Conservation (phyloP, 768 basidiomycete species). For the Leccinum broughii region DNA sequence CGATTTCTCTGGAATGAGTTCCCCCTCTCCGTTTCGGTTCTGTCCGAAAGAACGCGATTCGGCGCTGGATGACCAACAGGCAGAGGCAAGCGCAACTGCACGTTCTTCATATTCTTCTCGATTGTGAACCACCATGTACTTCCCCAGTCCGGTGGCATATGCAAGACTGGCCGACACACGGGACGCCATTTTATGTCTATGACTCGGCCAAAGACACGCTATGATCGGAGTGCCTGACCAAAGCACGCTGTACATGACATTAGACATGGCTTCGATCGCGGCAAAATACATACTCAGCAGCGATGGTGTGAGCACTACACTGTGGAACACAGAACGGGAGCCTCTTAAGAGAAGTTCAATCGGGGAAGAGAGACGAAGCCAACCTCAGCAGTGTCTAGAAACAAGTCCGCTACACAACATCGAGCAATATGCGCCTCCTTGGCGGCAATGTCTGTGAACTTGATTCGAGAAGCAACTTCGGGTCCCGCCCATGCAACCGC, state of each 20-base stretch:
- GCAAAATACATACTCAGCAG: slow-evolving; percentile 42
- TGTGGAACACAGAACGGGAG: slow-evolving; percentile 13
- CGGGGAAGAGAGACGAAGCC: neutral
- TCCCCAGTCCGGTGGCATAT: slow-evolving; percentile 47
- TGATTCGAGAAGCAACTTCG: slow-evolving; percentile 45
- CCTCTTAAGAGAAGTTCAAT: neutral
- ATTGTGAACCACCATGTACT: slow-evolving; percentile 46
- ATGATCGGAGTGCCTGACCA: slow-evolving; percentile 54
- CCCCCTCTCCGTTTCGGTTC: neutral
- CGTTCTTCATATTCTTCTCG: slow-evolving; percentile 47
- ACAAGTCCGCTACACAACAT: slow-evolving; percentile 48
- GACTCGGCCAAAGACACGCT: slow-evolving; percentile 45
- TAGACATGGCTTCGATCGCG: neutral
- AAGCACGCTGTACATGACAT: slow-evolving; percentile 38
- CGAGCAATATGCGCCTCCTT: slow-evolving; percentile 48
- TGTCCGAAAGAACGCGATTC: slow-evolving; percentile 4
- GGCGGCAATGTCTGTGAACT: slow-evolving; percentile 48
- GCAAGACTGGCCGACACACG: slow-evolving; percentile 51
- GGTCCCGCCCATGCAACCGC: slow-evolving; percentile 46
- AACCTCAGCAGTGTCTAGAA: slow-evolving; percentile 54
- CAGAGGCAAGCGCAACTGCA: slow-evolving; percentile 41
- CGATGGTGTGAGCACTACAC: slow-evolving; percentile 56
- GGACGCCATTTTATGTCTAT: slow-evolving; percentile 50
- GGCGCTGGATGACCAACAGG: slow-evolving; percentile 22
- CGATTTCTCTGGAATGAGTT: slow-evolving; percentile 20